Evolutionary conservation across 257 asterid genomes (phyloP).

Genomic region (Anisodus acutangulus): DNA sequence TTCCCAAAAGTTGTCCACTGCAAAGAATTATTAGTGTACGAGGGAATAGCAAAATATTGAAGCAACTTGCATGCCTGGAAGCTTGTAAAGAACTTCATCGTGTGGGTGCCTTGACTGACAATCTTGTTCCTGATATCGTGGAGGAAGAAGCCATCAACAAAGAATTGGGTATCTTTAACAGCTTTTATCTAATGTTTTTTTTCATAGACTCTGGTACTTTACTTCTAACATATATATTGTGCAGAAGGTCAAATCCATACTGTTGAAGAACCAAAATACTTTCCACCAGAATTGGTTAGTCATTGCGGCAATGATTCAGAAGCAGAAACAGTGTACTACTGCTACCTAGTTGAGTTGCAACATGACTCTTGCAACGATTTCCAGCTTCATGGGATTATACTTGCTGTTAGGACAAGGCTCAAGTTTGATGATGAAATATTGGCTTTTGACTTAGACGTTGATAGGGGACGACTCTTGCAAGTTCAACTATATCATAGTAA

Average conservation of each 20-base stretch:
- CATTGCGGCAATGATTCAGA: constrained; percentile 27
- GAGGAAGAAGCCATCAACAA: constrained; percentile 59
- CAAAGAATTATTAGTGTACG: constrained; percentile 42
- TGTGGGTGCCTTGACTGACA: constrained; percentile 62
- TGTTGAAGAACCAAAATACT: constrained; percentile 50
- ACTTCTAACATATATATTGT: background rate
- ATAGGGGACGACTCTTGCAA: constrained; percentile 49
- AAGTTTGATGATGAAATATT: constrained; percentile 44
- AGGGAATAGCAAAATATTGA: constrained; percentile 49
- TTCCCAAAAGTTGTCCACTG: constrained; percentile 75
- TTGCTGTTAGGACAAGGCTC: constrained; percentile 58
- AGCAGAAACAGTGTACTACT: constrained; percentile 36
- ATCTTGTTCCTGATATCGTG: constrained; percentile 75
- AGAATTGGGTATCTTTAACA: constrained; percentile 47
- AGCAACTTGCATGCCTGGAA: constrained; percentile 79
- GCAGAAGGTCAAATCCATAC: constrained; percentile 48
- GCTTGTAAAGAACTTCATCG: constrained; percentile 85
- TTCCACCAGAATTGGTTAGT: constrained; percentile 69
- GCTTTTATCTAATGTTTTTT: background rate
- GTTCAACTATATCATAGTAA: constrained; percentile 46
- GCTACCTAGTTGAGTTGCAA: constrained; percentile 58
- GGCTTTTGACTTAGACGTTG: constrained; percentile 55
- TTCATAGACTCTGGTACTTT: background rate
- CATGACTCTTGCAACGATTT: constrained; percentile 41
- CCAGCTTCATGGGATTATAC: constrained; percentile 51